Evolutionary conservation across 2,329 filamentous ascomycete species (phyloP).

Genomic region (Rasamsonia emersonii): DNA sequence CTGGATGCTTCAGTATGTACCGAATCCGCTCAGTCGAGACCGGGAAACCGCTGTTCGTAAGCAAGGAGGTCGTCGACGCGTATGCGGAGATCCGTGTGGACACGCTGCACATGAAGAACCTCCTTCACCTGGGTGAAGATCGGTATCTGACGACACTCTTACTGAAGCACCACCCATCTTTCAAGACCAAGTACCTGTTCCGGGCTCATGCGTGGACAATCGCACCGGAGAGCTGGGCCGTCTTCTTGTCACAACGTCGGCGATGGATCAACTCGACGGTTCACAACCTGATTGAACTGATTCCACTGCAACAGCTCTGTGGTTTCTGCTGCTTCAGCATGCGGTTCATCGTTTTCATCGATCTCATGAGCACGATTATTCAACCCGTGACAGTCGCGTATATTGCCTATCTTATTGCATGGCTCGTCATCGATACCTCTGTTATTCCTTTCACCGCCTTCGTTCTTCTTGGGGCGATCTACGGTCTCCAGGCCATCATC

Average conservation of each 20-base stretch:
- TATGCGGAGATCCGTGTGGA: slow-evolving; percentile 94
- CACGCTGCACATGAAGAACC: slow-evolving; percentile 97
- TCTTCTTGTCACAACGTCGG: slow-evolving; percentile 96
- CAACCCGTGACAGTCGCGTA: slow-evolving; percentile 88
- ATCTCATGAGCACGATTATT: slow-evolving; percentile 82
- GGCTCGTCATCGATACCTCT: slow-evolving; percentile 52
- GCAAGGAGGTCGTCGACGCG: slow-evolving; percentile 75
- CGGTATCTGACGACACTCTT: slow-evolving; percentile 92
- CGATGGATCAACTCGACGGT: slow-evolving; percentile 99
- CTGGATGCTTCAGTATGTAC: slow-evolving; percentile 99
- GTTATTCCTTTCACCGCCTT: slow-evolving; percentile 78
- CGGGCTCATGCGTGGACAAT: slow-evolving; percentile 92
- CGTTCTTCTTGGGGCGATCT: slow-evolving; percentile 86
- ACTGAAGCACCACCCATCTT: slow-evolving; percentile 82
- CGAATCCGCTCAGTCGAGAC: slow-evolving; percentile 88
- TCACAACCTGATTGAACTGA: slow-evolving; percentile 93
- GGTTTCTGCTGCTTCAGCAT: slow-evolving; percentile 99
- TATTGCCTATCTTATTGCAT: slow-evolving; percentile 78
- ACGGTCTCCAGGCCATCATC: slow-evolving; percentile 92
- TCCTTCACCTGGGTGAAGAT: slow-evolving; percentile 94
- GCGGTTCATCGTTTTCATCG: slow-evolving; percentile 94
- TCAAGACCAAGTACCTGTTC: slow-evolving; percentile 97
- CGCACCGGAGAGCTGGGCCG: slow-evolving; percentile 83
- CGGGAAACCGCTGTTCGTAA: slow-evolving; percentile 93
- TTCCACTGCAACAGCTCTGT: slow-evolving; percentile 86